Evolutionary conservation across 2,329 filamentous ascomycete genomes (phyloP).

Genomic region (Diaporthe sp.): DNA sequence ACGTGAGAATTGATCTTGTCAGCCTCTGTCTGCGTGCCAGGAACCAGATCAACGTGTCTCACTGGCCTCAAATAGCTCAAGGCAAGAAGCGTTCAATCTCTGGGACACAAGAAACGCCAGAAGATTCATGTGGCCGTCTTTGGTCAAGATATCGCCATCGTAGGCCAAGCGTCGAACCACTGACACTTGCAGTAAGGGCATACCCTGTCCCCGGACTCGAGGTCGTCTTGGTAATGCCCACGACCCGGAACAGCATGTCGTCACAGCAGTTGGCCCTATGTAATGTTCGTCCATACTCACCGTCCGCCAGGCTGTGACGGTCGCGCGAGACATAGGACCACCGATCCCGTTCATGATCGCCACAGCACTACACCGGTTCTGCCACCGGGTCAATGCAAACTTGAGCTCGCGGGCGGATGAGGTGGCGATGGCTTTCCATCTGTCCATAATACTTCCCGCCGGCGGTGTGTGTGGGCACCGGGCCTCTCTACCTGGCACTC

Average conservation of each 20-base stretch:
- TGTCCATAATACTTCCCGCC: not conserved
- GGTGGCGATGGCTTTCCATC: not conserved
- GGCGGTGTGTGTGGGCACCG: not conserved
- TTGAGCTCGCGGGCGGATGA: not conserved
- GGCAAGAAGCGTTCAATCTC: not conserved
- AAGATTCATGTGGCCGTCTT: not conserved
- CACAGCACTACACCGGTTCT: slow-evolving; percentile 18
- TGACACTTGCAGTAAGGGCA: not conserved
- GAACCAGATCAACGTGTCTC: not conserved
- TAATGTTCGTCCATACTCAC: slow-evolving; percentile 22
- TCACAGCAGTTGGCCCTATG: not conserved
- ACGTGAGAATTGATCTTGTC: not conserved
- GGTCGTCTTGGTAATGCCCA: not conserved
- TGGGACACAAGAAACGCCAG: not conserved
- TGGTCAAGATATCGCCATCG: not conserved
- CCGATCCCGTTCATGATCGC: slow-evolving; percentile 3
- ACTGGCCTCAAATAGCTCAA: not conserved
- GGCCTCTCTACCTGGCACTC: slow-evolving; percentile 10
- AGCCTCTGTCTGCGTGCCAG: not conserved
- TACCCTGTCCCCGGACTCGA: not conserved
- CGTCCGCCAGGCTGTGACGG: slow-evolving; percentile 1
- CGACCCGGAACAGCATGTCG: slow-evolving; percentile 15
- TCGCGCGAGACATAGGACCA: slow-evolving; percentile 6
- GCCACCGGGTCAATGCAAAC: slow-evolving; percentile 8
- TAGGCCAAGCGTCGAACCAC: not conserved